phyloP scores from a whole-genome alignment of 768 basidiomycete species.

The Tubosaeta sp. region DNA sequence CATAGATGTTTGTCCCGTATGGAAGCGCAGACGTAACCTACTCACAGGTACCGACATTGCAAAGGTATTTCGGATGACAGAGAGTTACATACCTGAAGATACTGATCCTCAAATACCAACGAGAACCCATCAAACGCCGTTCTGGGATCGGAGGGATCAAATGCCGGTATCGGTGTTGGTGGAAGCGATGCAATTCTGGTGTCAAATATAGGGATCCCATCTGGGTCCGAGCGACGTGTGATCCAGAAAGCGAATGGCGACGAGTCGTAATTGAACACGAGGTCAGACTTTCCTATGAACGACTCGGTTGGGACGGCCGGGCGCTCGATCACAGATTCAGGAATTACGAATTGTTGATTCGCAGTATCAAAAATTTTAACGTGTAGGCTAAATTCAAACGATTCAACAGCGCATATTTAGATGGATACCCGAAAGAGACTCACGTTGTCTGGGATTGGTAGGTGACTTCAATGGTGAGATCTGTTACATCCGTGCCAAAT shows the following conservation, averaged over 20 bases:
- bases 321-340: constrained; percentile 46
- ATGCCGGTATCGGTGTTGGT: constrained; percentile 51
- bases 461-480: constrained; percentile 61
- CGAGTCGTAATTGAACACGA: constrained; percentile 62
- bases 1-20: constrained; percentile 67
- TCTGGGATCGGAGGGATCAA: constrained; percentile 45
- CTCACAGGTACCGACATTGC: not conserved
- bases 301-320: constrained; percentile 35
- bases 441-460: constrained; percentile 58
- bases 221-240: constrained; percentile 57
- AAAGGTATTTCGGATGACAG: not conserved
- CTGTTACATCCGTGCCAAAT: constrained; percentile 54
- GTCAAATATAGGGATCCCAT: constrained; percentile 55
- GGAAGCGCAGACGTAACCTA: constrained; percentile 67
- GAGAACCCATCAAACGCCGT: constrained; percentile 62
- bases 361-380: constrained; percentile 64
- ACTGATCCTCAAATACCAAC: constrained; percentile 76
- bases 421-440: constrained; percentile 3
- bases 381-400: constrained; percentile 43
- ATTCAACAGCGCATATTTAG: not conserved
- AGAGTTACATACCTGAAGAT: constrained; percentile 51
- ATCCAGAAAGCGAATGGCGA: constrained; percentile 80
- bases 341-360: constrained; percentile 63
- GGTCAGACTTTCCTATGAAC: constrained; percentile 46
- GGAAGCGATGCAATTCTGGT: constrained; percentile 63